phyloP scores from a whole-genome alignment of 2,329 filamentous ascomycete species.

The Venturiaceae sp. region DNA sequence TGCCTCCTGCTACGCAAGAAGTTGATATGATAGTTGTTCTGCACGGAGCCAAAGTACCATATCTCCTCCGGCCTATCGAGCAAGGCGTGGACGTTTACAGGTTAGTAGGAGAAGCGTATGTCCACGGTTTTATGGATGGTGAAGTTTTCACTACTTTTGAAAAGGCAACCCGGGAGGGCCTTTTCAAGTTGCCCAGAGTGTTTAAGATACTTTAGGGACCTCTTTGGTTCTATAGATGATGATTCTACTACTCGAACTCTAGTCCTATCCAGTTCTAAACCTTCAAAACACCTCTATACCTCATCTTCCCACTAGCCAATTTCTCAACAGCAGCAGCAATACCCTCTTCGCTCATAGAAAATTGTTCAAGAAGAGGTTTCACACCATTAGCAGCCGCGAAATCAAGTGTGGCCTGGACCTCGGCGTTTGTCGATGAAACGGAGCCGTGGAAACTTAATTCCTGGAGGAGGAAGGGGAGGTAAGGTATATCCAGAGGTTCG shows the following conservation, averaged over 20 bases:
- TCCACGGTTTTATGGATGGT: too few relatives aligned
- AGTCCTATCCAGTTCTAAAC: too few relatives aligned
- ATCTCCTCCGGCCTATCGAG: too few relatives aligned
- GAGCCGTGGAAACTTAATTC: conserved; percentile 15
- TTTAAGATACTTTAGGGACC: not conserved
- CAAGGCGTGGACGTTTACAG: too few relatives aligned
- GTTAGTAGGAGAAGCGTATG: too few relatives aligned
- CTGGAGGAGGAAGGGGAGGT: conserved; percentile 14
- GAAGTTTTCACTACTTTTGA: too few relatives aligned
- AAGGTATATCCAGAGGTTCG: not conserved
- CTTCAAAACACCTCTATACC: conserved; percentile 15
- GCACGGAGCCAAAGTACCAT: too few relatives aligned
- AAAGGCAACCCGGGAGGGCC: too few relatives aligned
- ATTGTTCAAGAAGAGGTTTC: conserved; percentile 15
- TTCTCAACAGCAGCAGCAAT: conserved; percentile 13
- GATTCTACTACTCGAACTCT: not conserved
- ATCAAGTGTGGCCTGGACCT: conserved; percentile 16
- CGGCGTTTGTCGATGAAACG: conserved; percentile 15
- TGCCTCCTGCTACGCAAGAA: too few relatives aligned
- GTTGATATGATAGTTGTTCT: too few relatives aligned
- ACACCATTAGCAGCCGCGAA: conserved; percentile 14
- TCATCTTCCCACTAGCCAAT: conserved; percentile 13
- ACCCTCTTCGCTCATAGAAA: conserved; percentile 14
- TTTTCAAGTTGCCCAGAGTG: too few relatives aligned
- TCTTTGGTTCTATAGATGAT: not conserved